These are phyloP conservation scores for Kuraishia molischiana DNA, from an alignment of 805 yeast species.

Conservation along the genomic window DNA sequence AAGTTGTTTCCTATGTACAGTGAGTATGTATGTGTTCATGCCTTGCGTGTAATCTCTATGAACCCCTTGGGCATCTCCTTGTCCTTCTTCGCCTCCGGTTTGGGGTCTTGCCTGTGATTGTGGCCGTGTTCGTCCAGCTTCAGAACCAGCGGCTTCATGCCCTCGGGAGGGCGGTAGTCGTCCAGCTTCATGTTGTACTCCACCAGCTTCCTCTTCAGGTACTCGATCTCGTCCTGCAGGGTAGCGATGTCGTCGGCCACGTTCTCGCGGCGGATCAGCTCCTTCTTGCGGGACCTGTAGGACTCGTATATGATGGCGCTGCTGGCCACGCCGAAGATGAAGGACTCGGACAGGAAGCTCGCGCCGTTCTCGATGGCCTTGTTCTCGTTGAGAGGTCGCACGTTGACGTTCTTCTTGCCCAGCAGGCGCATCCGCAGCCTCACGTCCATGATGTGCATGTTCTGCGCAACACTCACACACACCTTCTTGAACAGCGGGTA, in stretches of 20 bases:
- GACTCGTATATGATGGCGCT: slow-evolving; percentile 65
- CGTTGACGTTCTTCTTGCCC: slow-evolving; percentile 41
- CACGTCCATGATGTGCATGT: slow-evolving; percentile 57
- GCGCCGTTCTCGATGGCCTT: slow-evolving; percentile 82
- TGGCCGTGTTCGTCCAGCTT: slow-evolving; percentile 21
- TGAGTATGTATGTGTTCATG: too few species aligned
- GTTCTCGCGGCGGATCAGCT: slow-evolving; percentile 46
- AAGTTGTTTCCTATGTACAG: too few species aligned
- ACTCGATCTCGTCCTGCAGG: slow-evolving; percentile 61
- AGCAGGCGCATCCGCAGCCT: slow-evolving; percentile 48
- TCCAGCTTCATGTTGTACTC: slow-evolving; percentile 29
- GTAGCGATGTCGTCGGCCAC: slow-evolving; percentile 65
- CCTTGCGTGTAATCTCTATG: too few species aligned
- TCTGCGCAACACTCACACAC: slow-evolving; percentile 68
- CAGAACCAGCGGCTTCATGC: slow-evolving; percentile 33
- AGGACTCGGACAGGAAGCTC: slow-evolving; percentile 63
- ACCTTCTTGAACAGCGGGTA: slow-evolving; percentile 50
- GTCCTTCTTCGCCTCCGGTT: too few species aligned
- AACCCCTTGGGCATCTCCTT: too few species aligned
- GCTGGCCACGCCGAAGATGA: slow-evolving; percentile 77
- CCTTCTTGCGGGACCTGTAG: slow-evolving; percentile 56
- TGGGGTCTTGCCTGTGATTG: background rate
- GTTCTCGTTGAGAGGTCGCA: slow-evolving; percentile 73
- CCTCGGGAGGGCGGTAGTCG: slow-evolving; percentile 37
- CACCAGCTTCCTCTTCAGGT: slow-evolving; percentile 37